Evolutionary conservation across 495 filamentous ascomycete species (phyloP).

Genomic region (Saxophila tyrrhenica): DNA sequence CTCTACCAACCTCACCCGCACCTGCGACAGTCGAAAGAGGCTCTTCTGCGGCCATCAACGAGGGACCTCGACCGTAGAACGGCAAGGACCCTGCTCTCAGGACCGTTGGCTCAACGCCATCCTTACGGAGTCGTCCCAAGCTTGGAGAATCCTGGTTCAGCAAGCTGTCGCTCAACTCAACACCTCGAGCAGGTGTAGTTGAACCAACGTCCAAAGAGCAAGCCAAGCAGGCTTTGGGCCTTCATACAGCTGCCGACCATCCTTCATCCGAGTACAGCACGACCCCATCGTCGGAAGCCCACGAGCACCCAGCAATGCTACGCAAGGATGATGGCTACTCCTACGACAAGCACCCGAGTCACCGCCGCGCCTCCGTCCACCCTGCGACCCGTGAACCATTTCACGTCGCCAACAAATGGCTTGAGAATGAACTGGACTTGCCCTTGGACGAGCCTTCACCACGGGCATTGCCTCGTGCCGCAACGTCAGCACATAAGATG

Average conservation of each 20-base stretch:
- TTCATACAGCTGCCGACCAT: conserved; percentile 2
- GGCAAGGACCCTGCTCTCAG: conserved; percentile 9
- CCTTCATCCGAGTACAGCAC: conserved; percentile 18
- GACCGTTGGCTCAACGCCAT: conserved; percentile 10
- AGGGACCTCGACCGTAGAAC: background rate
- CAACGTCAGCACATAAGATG: background rate
- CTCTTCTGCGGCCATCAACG: background rate
- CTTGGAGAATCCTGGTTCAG: background rate
- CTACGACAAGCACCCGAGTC: background rate
- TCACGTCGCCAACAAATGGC: background rate
- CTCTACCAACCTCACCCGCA: background rate
- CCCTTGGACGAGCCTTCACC: background rate
- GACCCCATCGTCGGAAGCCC: conserved; percentile 9
- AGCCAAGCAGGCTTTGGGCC: conserved; percentile 2
- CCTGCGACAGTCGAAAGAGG: background rate
- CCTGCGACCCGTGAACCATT: background rate
- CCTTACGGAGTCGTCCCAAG: background rate
- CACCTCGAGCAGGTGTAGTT: conserved; percentile 6
- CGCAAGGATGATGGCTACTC: background rate
- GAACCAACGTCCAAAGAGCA: conserved; percentile 5
- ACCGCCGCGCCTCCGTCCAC: background rate
- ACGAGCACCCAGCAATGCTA: background rate
- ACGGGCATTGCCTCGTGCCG: background rate
- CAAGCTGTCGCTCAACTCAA: conserved; percentile 8
- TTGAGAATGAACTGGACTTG: background rate